phyloP scores from a whole-genome alignment of 2,329 filamentous ascomycete species.

The Aspergillus sp. region DNA sequence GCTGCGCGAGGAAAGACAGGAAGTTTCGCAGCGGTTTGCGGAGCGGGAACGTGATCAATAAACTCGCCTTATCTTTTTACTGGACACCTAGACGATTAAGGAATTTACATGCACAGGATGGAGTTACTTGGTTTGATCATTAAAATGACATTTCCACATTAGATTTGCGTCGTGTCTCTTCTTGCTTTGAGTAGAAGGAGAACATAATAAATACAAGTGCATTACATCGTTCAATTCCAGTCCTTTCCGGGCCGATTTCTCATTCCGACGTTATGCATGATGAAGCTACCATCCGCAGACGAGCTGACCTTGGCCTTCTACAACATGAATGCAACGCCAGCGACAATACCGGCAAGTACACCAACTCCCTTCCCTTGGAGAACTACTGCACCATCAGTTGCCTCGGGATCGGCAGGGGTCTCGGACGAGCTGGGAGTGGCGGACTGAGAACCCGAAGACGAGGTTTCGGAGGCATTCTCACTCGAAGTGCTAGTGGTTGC shows the following conservation, averaged over 20 bases:
- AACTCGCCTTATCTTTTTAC: not conserved
- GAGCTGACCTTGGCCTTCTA: constrained; percentile 10
- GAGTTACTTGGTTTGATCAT: not conserved
- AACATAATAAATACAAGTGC: constrained; percentile 5
- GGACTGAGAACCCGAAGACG: not conserved
- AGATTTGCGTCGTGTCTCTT: constrained; percentile 1
- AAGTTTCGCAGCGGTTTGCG: constrained; percentile 23
- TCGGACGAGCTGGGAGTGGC: not conserved
- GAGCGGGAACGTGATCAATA: constrained; percentile 17
- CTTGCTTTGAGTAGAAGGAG: not conserved
- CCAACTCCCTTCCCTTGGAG: constrained; percentile 24
- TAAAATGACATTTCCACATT: constrained; percentile 3
- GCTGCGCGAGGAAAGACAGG: constrained; percentile 39
- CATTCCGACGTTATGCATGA: not conserved
- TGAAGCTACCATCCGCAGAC: not conserved
- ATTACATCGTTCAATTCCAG: not conserved
- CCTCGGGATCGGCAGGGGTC: constrained; percentile 3
- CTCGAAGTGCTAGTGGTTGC: not conserved
- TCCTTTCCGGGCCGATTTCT: not conserved
- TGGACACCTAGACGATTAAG: not conserved
- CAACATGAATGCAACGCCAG: constrained; percentile 31
- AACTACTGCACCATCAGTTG: constrained; percentile 26
- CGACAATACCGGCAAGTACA: constrained; percentile 30
- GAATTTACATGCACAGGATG: not conserved
- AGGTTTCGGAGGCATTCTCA: not conserved